phyloP scores from a whole-genome alignment of 148 eudicot genomes.

The Chenopodium album region DNA sequence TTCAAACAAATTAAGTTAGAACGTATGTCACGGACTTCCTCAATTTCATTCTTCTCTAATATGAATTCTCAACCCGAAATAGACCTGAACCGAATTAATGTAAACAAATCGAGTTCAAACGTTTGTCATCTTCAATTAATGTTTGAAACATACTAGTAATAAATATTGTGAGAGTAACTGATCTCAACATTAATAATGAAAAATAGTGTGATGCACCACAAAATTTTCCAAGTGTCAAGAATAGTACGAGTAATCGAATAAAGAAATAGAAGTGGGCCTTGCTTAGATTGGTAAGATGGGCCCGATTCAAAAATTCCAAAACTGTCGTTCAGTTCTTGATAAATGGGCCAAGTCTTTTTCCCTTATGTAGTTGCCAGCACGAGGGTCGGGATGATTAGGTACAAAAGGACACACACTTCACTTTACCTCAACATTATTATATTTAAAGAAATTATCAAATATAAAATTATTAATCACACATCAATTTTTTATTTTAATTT shows the following conservation, averaged over 20 bases:
- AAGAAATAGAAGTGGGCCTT: slow-evolving; percentile 16
- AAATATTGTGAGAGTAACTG: neutral
- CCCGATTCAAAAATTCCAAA: slow-evolving; percentile 16
- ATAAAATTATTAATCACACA: neutral
- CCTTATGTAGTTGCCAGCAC: slow-evolving; percentile 11
- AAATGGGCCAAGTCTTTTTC: slow-evolving; percentile 16
- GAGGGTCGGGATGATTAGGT: slow-evolving; percentile 10
- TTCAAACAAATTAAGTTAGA: no score
- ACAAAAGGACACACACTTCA: slow-evolving; percentile 23
- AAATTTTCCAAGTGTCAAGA: neutral
- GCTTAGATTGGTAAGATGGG: neutral
- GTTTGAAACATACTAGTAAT: neutral
- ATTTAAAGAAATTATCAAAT: neutral
- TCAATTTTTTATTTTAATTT: neutral
- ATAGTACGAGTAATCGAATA: neutral
- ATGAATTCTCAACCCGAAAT: no score
- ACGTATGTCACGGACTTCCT: no score
- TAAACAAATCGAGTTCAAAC: no score
- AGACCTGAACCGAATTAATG: no score
- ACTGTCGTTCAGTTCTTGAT: slow-evolving; percentile 18
- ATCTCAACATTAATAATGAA: neutral
- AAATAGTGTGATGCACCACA: neutral
- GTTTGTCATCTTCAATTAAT: neutral
- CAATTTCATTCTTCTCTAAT: no score
- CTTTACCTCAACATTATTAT: slow-evolving; percentile 7